A percentile compares a stretch with the other conserved stretches of the same genome.
Conservation (phyloP, 805 yeast genomes). For the Candida rishiriensis region DNA sequence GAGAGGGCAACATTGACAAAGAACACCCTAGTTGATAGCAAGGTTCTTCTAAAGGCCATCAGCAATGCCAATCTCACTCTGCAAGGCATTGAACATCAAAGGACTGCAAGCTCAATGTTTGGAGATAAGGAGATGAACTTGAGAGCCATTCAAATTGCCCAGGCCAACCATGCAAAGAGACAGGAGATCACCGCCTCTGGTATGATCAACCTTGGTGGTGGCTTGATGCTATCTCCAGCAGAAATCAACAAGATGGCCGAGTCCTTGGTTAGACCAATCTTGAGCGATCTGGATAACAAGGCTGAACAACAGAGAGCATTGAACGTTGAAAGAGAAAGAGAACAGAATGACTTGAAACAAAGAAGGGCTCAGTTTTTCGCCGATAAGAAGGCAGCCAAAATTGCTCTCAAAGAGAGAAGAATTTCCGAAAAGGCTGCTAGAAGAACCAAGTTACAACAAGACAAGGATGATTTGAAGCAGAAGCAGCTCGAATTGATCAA, state of each 20-base stretch:
- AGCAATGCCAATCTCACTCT: conserved; percentile 40
- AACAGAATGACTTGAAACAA: conserved; percentile 37
- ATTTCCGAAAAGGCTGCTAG: conserved; percentile 32
- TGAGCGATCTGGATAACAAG: conserved; percentile 64
- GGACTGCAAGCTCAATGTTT: conserved; percentile 21
- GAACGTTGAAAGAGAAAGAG: conserved; percentile 40
- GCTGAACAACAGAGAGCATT: conserved; percentile 64
- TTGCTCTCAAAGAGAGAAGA: conserved; percentile 32
- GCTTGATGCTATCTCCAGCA: conserved; percentile 65
- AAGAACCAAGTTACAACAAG: conserved; percentile 44
- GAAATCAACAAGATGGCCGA: conserved; percentile 81
- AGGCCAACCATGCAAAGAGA: conserved; percentile 58
- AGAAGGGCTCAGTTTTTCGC: conserved; percentile 33
- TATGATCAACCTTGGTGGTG: conserved; percentile 82
- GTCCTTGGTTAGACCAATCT: conserved; percentile 76
- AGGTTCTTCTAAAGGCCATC: conserved; percentile 48
- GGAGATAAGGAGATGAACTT: conserved; percentile 43
- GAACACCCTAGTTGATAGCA: conserved; percentile 36
- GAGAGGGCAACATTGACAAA: conserved; percentile 34
- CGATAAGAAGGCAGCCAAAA: conserved; percentile 36
- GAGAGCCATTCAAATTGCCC: conserved; percentile 74
- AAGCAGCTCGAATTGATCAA: conserved; percentile 42
- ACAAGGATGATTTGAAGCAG: conserved; percentile 41
- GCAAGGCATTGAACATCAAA: conserved; percentile 22
- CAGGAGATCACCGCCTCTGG: conserved; percentile 36